Percentiles rank a stretch among this genome's conserved stretches.
These are phyloP conservation scores for Trifolium fragiferum DNA, from an alignment of 306 rosid genomes.

Conservation along the genomic window DNA sequence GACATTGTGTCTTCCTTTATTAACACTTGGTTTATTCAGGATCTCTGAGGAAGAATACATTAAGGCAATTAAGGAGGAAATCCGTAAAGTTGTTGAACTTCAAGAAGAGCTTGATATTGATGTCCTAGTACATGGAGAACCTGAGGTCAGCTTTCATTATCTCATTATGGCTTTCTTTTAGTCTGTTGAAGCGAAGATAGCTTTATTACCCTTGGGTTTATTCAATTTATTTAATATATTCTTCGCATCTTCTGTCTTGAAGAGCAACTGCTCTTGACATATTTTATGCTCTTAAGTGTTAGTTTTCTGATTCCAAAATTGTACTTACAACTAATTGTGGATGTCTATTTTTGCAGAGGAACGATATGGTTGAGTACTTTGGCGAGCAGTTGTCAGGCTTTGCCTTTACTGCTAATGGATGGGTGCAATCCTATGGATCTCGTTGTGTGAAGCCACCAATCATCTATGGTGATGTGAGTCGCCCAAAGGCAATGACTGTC, in stretches of 20 bases:
- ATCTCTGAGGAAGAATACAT: conserved; percentile 84
- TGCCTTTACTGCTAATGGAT: conserved; percentile 87
- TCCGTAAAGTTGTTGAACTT: conserved; percentile 74
- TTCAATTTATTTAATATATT: not conserved
- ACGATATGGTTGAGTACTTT: conserved; percentile 95
- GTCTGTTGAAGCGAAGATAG: not conserved
- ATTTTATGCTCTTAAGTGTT: conserved; percentile 5
- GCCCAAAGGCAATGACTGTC: conserved; percentile 93
- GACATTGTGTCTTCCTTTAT: conserved; percentile 19
- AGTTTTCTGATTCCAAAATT: conserved; percentile 16
- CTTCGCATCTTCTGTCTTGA: not conserved
- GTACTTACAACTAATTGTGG: conserved; percentile 37
- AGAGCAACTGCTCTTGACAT: not conserved
- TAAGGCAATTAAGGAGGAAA: conserved; percentile 75
- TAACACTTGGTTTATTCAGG: conserved; percentile 49
- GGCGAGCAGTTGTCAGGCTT: conserved; percentile 93
- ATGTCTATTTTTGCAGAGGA: conserved; percentile 66
- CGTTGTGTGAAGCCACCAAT: conserved; percentile 98
- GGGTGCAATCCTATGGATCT: conserved; percentile 98
- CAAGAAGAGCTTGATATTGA: conserved; percentile 94
- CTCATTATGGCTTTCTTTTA: not conserved
- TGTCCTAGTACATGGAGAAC: conserved; percentile 94
- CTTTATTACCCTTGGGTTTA: not conserved
- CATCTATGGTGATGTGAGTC: conserved; percentile 96
- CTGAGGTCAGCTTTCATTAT: conserved; percentile 68